Percentiles rank a stretch among this genome's conserved stretches.
phyloP scores from a whole-genome alignment of 306 rosid species.

The Prunus mongolica region DNA sequence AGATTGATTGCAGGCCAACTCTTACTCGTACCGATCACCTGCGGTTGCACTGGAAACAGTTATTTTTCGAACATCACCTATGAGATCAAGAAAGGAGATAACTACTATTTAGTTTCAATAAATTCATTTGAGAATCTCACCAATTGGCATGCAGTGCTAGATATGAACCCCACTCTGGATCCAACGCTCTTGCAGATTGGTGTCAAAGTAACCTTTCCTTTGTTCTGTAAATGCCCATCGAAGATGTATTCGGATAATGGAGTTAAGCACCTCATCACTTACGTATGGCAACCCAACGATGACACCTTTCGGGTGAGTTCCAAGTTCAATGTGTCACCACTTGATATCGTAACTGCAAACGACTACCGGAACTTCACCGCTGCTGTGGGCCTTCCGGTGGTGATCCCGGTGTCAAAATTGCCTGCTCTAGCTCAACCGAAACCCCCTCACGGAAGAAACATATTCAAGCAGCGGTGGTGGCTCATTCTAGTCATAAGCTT shows the following conservation, averaged over 20 bases:
- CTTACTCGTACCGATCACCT: conserved; percentile 60
- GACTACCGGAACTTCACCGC: conserved; percentile 24
- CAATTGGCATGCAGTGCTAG: conserved; percentile 28
- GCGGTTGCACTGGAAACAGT: conserved; percentile 52
- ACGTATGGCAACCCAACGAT: conserved; percentile 63
- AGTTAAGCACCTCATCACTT: conserved; percentile 44
- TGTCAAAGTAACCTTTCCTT: conserved; percentile 46
- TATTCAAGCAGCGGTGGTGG: conserved; percentile 13
- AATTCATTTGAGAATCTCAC: conserved; percentile 55
- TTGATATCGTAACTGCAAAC: conserved; percentile 43
- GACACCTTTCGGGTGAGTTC: conserved; percentile 36
- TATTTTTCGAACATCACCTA: conserved; percentile 59
- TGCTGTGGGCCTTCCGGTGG: conserved; percentile 42
- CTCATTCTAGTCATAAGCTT: conserved; percentile 31
- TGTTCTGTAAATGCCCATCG: conserved; percentile 71
- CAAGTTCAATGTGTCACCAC: conserved; percentile 43
- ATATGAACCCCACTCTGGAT: conserved; percentile 40
- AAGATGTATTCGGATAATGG: conserved; percentile 32
- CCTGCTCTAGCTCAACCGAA: conserved; percentile 44
- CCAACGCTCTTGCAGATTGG: conserved; percentile 36
- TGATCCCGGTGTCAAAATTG: conserved; percentile 54
- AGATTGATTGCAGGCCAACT: conserved; percentile 41
- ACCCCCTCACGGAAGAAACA: conserved; percentile 12
- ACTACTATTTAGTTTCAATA: conserved; percentile 34
- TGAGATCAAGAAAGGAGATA: conserved; percentile 43